Percentiles rank a stretch among this genome's conserved stretches.
phyloP scores from a whole-genome alignment of 345 rosid genomes.

The Psidium friedrichsthalianum region DNA sequence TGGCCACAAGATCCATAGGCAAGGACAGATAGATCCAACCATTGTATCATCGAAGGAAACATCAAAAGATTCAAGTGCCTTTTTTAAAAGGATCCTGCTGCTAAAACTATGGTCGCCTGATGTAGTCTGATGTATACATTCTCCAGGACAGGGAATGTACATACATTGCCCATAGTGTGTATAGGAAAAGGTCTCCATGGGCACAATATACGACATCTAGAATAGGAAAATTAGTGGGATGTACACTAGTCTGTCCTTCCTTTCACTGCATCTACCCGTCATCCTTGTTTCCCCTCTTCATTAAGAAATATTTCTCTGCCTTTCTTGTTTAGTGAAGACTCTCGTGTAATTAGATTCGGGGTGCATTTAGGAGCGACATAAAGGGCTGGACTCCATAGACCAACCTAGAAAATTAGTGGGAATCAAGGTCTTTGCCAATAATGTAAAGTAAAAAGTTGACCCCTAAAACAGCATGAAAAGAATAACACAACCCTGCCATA shows the following conservation, averaged over 20 bases:
- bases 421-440: neutral
- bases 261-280: neutral
- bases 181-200: neutral
- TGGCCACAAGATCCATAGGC: neutral
- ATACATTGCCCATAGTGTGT: neutral
- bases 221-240: neutral
- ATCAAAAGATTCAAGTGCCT: neutral
- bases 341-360: neutral
- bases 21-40: neutral
- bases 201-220: neutral
- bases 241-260: neutral
- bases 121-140: neutral
- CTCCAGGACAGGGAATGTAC: neutral
- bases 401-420: neutral
- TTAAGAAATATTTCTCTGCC: neutral
- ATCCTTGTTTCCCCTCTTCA: neutral
- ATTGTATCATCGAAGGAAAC: neutral
- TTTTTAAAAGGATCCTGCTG: neutral
- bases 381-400: neutral
- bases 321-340: neutral
- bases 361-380: neutral
- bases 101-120: neutral
- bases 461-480: neutral
- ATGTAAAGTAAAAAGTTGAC: neutral
- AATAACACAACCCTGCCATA: neutral